Evolutionary conservation across 2,329 filamentous ascomycete genomes (phyloP).

Genomic region (Aspergillus melleus): DNA sequence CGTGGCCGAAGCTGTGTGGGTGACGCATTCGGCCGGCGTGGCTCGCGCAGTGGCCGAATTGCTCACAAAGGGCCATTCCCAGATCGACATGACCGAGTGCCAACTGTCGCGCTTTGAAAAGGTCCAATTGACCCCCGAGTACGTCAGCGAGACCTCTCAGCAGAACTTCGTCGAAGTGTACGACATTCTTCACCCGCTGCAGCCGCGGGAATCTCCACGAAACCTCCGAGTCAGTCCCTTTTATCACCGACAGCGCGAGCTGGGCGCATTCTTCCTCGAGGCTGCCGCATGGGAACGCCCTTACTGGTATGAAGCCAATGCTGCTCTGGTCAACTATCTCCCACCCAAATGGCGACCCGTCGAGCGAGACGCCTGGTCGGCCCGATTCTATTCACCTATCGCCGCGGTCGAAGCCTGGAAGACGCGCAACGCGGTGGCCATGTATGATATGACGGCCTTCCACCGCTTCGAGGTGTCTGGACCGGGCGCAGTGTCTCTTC

Average conservation of each 20-base stretch:
- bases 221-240: slow-evolving; percentile 62
- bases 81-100: slow-evolving; percentile 59
- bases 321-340: slow-evolving; percentile 50
- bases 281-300: slow-evolving; percentile 64
- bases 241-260: slow-evolving; percentile 53
- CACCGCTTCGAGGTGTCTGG: slow-evolving; percentile 60
- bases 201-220: slow-evolving; percentile 58
- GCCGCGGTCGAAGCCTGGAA: slow-evolving; percentile 64
- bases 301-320: slow-evolving; percentile 62
- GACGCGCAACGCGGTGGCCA: slow-evolving; percentile 60
- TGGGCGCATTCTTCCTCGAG: slow-evolving; percentile 56
- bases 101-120: slow-evolving; percentile 63
- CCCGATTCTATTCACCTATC: slow-evolving; percentile 58
- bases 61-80: slow-evolving; percentile 56
- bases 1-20: slow-evolving; percentile 67
- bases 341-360: slow-evolving; percentile 57
- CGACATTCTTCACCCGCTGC: slow-evolving; percentile 63
- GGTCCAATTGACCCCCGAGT: slow-evolving; percentile 56
- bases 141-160: slow-evolving; percentile 59
- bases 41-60: slow-evolving; percentile 61
- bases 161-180: slow-evolving; percentile 66
- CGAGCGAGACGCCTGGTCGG: slow-evolving; percentile 60
- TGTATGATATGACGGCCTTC: slow-evolving; percentile 65
- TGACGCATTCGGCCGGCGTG: slow-evolving; percentile 65
- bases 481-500: slow-evolving; percentile 55